Evolutionary conservation across 805 yeast species (phyloP).

Genomic region (Myxozyma geophila): DNA sequence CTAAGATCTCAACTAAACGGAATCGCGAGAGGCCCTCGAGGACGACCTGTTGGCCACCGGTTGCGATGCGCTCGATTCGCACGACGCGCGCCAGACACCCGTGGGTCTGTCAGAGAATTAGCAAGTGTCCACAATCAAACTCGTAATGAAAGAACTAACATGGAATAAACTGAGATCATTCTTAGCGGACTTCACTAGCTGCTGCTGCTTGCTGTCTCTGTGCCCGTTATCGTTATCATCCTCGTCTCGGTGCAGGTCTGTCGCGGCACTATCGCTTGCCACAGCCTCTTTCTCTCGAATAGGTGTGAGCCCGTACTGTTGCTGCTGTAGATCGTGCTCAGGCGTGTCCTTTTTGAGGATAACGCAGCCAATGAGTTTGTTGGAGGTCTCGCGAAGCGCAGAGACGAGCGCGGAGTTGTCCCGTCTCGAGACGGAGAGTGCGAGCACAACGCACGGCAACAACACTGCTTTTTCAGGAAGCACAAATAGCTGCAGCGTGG

Average conservation of each 20-base stretch:
- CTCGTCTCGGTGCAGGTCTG: slow-evolving; percentile 8
- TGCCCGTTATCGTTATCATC: background rate
- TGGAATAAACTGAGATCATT: too few relatives aligned
- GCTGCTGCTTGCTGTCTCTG: background rate
- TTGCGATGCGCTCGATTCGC: slow-evolving; percentile 34
- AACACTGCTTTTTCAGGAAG: slow-evolving; percentile 28
- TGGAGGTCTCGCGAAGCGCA: background rate
- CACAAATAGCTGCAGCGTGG: slow-evolving; percentile 22
- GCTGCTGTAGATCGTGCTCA: background rate
- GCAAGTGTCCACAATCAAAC: background rate
- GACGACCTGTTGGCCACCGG: slow-evolving; percentile 29
- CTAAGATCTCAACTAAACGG: background rate
- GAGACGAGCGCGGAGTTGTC: slow-evolving; percentile 25
- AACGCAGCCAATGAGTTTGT: slow-evolving; percentile 21
- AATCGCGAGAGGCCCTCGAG: slow-evolving; percentile 38
- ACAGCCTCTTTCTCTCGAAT: background rate
- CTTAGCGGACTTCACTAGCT: slow-evolving; percentile 1
- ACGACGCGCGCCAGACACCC: slow-evolving; percentile 37
- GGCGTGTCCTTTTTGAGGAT: background rate
- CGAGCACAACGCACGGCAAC: slow-evolving; percentile 25
- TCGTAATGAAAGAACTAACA: too few relatives aligned
- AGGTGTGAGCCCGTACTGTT: too few relatives aligned
- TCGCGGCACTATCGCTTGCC: slow-evolving; percentile 15
- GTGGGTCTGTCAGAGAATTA: background rate
- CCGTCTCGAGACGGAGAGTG: slow-evolving; percentile 16